phyloP scores from a whole-genome alignment of 73 alveolate species.

The Paramecium biaurelia region DNA sequence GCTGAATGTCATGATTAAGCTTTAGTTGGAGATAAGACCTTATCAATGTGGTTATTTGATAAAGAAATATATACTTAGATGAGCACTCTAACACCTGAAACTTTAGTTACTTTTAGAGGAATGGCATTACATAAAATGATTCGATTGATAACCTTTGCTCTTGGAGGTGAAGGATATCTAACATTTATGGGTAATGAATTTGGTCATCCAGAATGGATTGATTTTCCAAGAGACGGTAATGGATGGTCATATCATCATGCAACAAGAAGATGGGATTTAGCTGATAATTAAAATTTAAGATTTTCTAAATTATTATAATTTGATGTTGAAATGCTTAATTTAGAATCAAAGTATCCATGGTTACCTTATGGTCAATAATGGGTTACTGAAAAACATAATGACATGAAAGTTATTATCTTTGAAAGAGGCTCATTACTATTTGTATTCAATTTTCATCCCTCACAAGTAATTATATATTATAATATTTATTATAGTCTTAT shows the following conservation, averaged over 20 bases:
- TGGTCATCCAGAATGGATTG: conserved; percentile 99
- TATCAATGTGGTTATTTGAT: conserved; percentile 95
- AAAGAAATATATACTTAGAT: conserved; percentile 85
- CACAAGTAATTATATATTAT: conserved; percentile 55
- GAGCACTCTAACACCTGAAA: conserved; percentile 74
- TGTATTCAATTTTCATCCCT: conserved; percentile 98
- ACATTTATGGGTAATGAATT: conserved; percentile 99
- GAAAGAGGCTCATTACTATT: conserved; percentile 93
- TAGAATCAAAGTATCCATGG: conserved; percentile 68
- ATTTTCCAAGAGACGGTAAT: conserved; percentile 98
- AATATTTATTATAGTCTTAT: conserved; percentile 66
- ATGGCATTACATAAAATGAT: conserved; percentile 96
- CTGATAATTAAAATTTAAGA: conserved; percentile 76
- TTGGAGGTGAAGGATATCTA: conserved; percentile 96
- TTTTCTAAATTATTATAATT: conserved; percentile 27
- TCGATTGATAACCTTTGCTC: conserved; percentile 88
- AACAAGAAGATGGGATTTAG: conserved; percentile 96
- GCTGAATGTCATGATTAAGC: conserved; percentile 98
- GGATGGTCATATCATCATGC: conserved; percentile 93
- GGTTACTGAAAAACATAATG: conserved; percentile 86
- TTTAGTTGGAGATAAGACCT: conserved; percentile 97
- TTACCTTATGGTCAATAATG: conserved; percentile 77
- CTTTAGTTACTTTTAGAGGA: conserved; percentile 92
- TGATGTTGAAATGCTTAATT: conserved; percentile 56
- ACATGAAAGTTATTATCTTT: conserved; percentile 89